These are phyloP conservation scores for Phyllostachys edulis DNA, from an alignment of 176 grass and related monocot genomes.

Conservation along the genomic window DNA sequence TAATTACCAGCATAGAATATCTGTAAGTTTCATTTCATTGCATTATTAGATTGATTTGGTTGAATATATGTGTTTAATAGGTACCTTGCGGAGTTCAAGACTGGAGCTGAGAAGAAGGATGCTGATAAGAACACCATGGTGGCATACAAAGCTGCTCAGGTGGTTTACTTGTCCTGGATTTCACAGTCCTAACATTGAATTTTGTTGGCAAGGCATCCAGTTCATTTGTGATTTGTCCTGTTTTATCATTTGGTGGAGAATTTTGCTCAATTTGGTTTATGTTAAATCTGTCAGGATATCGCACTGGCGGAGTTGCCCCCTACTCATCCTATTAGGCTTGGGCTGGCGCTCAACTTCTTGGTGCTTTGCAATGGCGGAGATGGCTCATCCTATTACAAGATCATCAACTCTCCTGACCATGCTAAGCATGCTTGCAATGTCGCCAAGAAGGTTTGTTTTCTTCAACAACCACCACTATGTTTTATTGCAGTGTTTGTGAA, in stretches of 20 bases:
- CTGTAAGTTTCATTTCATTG: not conserved
- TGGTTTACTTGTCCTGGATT: slow-evolving; percentile 29
- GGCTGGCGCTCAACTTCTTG: slow-evolving; percentile 50
- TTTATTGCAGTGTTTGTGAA: not conserved
- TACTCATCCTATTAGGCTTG: slow-evolving; percentile 52
- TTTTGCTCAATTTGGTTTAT: slow-evolving; percentile 13
- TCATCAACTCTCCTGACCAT: slow-evolving; percentile 52
- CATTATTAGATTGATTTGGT: not conserved
- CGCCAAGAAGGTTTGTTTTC: slow-evolving; percentile 44
- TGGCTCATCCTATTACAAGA: slow-evolving; percentile 57
- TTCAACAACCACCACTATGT: not conserved
- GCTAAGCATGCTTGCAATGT: slow-evolving; percentile 45
- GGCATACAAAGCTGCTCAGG: slow-evolving; percentile 82
- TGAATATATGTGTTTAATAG: slow-evolving; percentile 39
- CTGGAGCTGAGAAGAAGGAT: slow-evolving; percentile 71
- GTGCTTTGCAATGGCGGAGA: no score
- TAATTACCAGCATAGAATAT: not conserved
- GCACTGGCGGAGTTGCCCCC: slow-evolving; percentile 34
- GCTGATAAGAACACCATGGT: slow-evolving; percentile 76
- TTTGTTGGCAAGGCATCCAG: not conserved
- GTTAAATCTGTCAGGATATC: slow-evolving; percentile 41
- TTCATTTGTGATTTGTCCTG: not conserved
- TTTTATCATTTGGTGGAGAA: not conserved
- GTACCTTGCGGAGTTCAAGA: slow-evolving; percentile 85
- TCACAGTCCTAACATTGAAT: not conserved